Conservation (phyloP, 768 basidiomycete species). For the Mycena filopes region DNA sequence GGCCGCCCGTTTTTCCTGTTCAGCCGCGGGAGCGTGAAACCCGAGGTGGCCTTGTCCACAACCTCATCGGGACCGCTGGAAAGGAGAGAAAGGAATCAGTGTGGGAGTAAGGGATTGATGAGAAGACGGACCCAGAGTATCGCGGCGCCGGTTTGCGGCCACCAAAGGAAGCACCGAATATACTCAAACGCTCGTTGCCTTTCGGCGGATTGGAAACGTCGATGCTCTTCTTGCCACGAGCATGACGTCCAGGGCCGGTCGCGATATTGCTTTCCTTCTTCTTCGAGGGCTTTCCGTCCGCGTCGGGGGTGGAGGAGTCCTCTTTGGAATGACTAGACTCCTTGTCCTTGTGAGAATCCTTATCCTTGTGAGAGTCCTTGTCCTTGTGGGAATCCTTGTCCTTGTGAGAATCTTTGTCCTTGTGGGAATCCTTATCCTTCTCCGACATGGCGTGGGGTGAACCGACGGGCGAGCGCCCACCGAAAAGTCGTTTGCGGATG, state of each 20-base stretch:
- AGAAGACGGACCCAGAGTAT: conserved; percentile 65
- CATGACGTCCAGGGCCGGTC: conserved; percentile 43
- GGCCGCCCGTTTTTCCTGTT: conserved; percentile 45
- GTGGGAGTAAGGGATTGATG: not conserved
- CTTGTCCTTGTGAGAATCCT: conserved; percentile 33
- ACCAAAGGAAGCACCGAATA: conserved; percentile 78
- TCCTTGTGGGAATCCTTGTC: conserved; percentile 41
- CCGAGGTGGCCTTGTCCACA: conserved; percentile 55
- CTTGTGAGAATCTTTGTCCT: conserved; percentile 42
- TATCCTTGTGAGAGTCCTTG: conserved; percentile 44
- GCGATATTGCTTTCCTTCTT: conserved; percentile 39
- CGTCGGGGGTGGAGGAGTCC: conserved; percentile 15
- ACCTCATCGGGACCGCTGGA: conserved; percentile 48
- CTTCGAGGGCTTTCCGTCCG: conserved; percentile 35
- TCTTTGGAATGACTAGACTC: conserved; percentile 37
- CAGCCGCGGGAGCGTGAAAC: conserved; percentile 62
- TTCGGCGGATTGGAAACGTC: conserved; percentile 52
- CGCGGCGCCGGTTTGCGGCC: conserved; percentile 86
- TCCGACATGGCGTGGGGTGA: conserved; percentile 32
- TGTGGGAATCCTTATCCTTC: conserved; percentile 43
- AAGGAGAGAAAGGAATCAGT: conserved; percentile 4
- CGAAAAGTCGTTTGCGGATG: conserved; percentile 68
- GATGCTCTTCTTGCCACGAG: conserved; percentile 60
- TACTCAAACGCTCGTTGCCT: conserved; percentile 72
- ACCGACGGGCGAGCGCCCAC: conserved; percentile 38